These are phyloP conservation scores for Rhizopogon salebrosus DNA, from an alignment of 768 basidiomycete species.

Conservation along the genomic window DNA sequence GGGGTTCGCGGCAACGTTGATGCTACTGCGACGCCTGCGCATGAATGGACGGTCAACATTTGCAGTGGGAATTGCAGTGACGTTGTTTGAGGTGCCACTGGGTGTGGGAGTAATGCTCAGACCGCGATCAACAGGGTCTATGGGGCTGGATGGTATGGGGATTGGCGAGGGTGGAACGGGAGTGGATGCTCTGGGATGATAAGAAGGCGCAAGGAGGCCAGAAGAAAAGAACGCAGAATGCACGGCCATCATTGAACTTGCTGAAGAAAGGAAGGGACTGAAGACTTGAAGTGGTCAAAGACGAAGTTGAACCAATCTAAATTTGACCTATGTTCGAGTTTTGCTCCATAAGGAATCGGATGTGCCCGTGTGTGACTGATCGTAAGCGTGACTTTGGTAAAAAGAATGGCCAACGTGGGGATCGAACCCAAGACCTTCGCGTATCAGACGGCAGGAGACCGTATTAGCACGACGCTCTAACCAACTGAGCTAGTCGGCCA, in stretches of 20 bases:
- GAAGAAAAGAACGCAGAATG: slow-evolving; percentile 72
- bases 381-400: neutral
- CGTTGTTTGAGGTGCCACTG: slow-evolving; percentile 14
- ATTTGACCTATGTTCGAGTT: neutral
- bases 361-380: too few species aligned
- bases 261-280: neutral
- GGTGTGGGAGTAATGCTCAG: slow-evolving; percentile 34
- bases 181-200: slow-evolving; percentile 20
- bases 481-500: slow-evolving; percentile 90
- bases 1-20: slow-evolving; percentile 49
- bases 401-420: slow-evolving; percentile 54
- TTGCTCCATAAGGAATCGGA: too few species aligned
- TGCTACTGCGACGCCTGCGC: slow-evolving; percentile 59
- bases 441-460: slow-evolving; percentile 15
- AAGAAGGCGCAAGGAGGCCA: slow-evolving; percentile 56
- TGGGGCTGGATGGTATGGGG: slow-evolving; percentile 12
- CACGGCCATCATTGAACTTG: slow-evolving; percentile 27
- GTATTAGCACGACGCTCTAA: slow-evolving; percentile 85
- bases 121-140: slow-evolving; percentile 32
- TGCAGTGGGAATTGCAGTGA: slow-evolving; percentile 22
- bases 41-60: slow-evolving; percentile 36
- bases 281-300: neutral
- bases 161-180: slow-evolving; percentile 19
- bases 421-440: slow-evolving; percentile 70
- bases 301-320: slow-evolving; percentile 13